Evolutionary conservation across 1,284 basidiomycete genomes (phyloP).

Genomic region (Anthracocystis setariae): DNA sequence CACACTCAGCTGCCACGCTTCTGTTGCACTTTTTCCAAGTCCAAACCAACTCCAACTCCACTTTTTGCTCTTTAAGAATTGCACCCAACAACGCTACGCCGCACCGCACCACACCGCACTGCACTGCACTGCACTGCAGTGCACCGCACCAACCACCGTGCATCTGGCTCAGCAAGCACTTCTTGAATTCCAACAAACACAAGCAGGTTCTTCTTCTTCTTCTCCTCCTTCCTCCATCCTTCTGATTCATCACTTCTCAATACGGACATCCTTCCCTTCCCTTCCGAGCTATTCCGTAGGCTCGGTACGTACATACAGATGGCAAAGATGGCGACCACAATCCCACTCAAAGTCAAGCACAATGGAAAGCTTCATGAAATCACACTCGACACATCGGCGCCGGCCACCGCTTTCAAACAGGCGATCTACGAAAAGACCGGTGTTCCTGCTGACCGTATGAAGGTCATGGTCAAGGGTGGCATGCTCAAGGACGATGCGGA

Average conservation of each 20-base stretch:
- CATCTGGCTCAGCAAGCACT: not conserved
- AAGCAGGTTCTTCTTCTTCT: not conserved
- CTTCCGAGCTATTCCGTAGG: not conserved
- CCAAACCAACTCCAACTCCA: constrained; percentile 20
- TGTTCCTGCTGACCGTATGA: constrained; percentile 88
- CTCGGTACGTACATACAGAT: constrained; percentile 20
- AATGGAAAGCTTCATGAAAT: constrained; percentile 75
- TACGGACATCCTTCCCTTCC: not conserved
- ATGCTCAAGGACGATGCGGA: constrained; percentile 84
- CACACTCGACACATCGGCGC: constrained; percentile 75
- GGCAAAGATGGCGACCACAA: constrained; percentile 65
- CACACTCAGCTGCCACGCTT: not conserved
- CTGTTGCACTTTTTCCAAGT: not conserved
- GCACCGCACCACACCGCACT: too few species aligned
- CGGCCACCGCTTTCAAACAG: constrained; percentile 82
- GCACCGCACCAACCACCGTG: constrained; percentile 10
- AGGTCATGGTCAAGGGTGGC: constrained; percentile 96
- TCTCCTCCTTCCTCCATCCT: not conserved
- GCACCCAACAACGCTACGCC: not conserved
- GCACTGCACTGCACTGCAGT: too few species aligned
- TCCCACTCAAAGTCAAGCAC: constrained; percentile 84
- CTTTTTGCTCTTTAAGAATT: constrained; percentile 5
- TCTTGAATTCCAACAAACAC: not conserved
- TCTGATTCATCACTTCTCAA: not conserved
- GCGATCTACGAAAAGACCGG: constrained; percentile 83